These are phyloP conservation scores for Cenchrus purpureus DNA, from an alignment of 176 grass and related monocot species.

Conservation along the genomic window DNA sequence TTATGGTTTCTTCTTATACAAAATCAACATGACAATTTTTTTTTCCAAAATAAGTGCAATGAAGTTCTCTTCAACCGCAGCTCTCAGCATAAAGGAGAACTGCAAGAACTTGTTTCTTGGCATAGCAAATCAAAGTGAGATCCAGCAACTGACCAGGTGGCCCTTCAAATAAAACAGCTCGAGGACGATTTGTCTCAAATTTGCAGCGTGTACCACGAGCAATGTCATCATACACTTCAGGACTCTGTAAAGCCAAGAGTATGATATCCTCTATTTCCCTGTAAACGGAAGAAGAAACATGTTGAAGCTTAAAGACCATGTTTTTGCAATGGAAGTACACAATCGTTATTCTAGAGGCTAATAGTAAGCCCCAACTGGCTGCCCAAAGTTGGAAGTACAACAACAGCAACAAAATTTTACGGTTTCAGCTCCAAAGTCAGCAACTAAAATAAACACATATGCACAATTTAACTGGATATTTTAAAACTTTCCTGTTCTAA, in stretches of 20 bases:
- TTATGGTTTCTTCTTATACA: not conserved
- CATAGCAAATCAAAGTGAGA: not conserved
- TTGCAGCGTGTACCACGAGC: conserved; percentile 76
- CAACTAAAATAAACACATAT: conserved; percentile 4
- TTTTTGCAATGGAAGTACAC: not conserved
- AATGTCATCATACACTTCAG: conserved; percentile 95
- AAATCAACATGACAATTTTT: not conserved
- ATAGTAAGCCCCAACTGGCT: not conserved
- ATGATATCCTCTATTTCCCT: conserved; percentile 98
- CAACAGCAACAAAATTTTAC: not conserved
- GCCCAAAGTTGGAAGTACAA: not conserved
- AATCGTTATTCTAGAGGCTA: conserved; percentile 4
- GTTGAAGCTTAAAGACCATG: not conserved
- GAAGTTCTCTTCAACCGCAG: not conserved
- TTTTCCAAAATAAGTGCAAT: not conserved
- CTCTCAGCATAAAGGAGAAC: not conserved
- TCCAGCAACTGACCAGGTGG: conserved; percentile 69
- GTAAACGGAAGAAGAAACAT: conserved; percentile 37
- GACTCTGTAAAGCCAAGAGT: conserved; percentile 87
- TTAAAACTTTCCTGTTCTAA: not conserved
- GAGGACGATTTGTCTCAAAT: conserved; percentile 94
- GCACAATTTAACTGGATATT: conserved; percentile 11
- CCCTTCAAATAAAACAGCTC: conserved; percentile 93
- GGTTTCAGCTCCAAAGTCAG: conserved; percentile 5
- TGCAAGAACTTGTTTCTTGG: not conserved